Base-by-base conservation (phyloP, 441 rosid genomes). In the Daphne laureola region DNA sequence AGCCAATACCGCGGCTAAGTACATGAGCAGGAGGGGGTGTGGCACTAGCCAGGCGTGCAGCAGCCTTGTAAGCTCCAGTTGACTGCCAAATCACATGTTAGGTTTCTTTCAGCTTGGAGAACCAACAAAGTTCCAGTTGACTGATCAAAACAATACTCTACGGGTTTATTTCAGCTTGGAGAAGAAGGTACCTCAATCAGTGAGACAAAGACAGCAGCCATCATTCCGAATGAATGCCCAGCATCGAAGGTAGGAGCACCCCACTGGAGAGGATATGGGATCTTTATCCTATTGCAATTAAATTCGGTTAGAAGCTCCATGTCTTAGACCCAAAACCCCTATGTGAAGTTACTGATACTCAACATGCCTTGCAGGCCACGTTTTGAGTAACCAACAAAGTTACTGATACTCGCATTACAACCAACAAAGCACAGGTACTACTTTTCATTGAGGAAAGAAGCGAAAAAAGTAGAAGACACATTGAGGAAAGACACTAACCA, bases 11-110 rank as follows among this genome's bases (percentile, higher is more conserved):
- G 4, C 99, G 99, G 74, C 99, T 94, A 71, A 94, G 98, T 43
- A 94, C 87, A 71, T 87, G 95, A 59, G 99, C 92, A 11, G 98
- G 99, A 67, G 99, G 99, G 8, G 99, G 99, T 0, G 99, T 94
- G 17, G 99, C 98, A 49, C 99, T 94, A 0, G 98, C 96, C n/a
- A 94, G 73, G 18, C 98, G 82, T 1, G 99, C 78, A 38, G 99
- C 98, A 47, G 99, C 96, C 75, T 94, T 90, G 78, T 90, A 94
- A 65, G 94, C 94, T 76, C 90, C 99, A 15, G 96, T 90, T 43
- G 99, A 90, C 99, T 90, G 77, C 51, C 64, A 55, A 70, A 66
- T 26, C 64, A 64, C 38, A 67, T 17, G 25, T 45, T 35, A 46
- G 59, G 42, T 26, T 47, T 31, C 38, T 5, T 57, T 16, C 12